Base-by-base conservation (phyloP, 495 filamentous ascomycete genomes). In the Daldinia grandis region DNA sequence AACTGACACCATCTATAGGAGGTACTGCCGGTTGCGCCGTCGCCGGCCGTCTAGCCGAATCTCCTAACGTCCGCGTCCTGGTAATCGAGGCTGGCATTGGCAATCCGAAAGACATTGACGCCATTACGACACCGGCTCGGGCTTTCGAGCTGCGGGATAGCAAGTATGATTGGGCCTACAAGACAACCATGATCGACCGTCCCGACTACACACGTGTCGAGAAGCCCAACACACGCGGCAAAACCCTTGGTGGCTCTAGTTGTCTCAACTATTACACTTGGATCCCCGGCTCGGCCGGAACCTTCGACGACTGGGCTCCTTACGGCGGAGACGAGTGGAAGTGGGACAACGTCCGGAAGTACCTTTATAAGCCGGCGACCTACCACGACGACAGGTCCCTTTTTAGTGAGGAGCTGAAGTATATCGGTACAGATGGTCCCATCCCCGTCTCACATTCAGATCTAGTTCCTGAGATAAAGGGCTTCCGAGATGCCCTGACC, bases 251-350 rank as follows among this genome's bases (percentile, higher is more conserved):
- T 25, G 88, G 88, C 4, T 85, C 80, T 51, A 86, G 82, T 64
- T 87, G 84, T 15, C 83, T 85, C 63, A 91, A 90, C 77, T 87
- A 87, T 58, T 89, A 85, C 37, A 81, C 87, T n/a, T 88, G 86
- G 74, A 82, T 89, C 38, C 87, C 87, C 9, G 89, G 88, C 21
- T 79, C 76, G 59, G 84, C 85, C 49, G 85, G 85, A 47, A 88
- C 88, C 63, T 91, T 86, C 59, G 86, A 90, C 77, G 86, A 89
- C 67, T 91, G 87, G 87, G 76, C 72, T 25, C 59, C 75, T 58
- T 79, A 74, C 57, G 80, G 79, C 57, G 80, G 79, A 24, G 78
- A 80, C 40, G 78, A 79, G 60, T 83, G 81, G 82, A 82, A 68
- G 25, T 84, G 81, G 82, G 76, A 84, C 8, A 76, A 69, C 19